Evolutionary conservation across 495 filamentous ascomycete species (phyloP).

Genomic region (Xanthoparmelia taractica): DNA sequence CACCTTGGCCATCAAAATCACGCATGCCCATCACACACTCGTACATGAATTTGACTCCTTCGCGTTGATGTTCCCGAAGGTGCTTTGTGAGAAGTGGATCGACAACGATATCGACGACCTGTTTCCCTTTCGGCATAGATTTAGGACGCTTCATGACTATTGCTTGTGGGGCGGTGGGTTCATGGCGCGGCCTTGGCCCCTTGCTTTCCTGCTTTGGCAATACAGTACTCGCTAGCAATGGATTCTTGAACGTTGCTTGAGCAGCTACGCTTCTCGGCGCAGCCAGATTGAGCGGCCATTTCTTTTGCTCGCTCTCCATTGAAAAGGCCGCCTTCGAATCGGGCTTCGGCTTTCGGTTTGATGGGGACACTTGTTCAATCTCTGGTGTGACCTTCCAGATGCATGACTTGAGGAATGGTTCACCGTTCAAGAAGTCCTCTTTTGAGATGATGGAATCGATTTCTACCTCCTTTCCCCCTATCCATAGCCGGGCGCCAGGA

Average conservation of each 20-base stretch:
- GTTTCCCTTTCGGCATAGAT: constrained; percentile 52
- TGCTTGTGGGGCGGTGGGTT: constrained; percentile 52
- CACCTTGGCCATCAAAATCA: constrained; percentile 61
- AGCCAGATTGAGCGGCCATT: constrained; percentile 22
- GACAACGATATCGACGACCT: constrained; percentile 71
- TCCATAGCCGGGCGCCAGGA: constrained; percentile 53
- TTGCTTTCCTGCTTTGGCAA: constrained; percentile 38
- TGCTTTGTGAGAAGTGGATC: constrained; percentile 62
- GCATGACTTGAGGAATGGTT: constrained; percentile 38
- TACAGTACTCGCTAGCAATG: constrained; percentile 49
- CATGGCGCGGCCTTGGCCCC: constrained; percentile 55
- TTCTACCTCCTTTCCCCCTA: constrained; percentile 69
- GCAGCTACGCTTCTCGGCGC: constrained; percentile 26
- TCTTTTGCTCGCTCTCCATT: constrained; percentile 19
- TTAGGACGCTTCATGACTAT: constrained; percentile 62
- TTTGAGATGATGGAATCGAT: constrained; percentile 58
- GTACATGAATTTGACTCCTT: constrained; percentile 71
- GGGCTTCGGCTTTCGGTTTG: neutral
- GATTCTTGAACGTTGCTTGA: constrained; percentile 43
- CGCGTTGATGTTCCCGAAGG: constrained; percentile 67
- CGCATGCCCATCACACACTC: constrained; percentile 81
- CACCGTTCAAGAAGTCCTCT: constrained; percentile 55
- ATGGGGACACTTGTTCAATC: constrained; percentile 3
- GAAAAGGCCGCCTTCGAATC: constrained; percentile 15
- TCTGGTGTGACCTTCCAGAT: constrained; percentile 22